Conservation (phyloP, 2,329 filamentous ascomycete species). For the Epichloe bromicola region DNA sequence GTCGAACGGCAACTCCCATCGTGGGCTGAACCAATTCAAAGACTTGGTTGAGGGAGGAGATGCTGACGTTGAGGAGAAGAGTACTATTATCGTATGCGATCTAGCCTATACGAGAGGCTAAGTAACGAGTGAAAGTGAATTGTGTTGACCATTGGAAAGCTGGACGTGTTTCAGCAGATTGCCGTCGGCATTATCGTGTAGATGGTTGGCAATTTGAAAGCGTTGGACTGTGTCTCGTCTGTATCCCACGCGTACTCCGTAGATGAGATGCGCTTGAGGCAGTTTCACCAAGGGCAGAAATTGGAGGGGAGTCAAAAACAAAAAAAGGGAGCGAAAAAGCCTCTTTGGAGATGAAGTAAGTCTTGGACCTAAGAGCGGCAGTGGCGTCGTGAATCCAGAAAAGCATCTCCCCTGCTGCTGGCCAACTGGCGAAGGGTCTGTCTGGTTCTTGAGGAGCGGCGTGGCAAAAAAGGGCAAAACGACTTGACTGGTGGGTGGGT, state of each 20-base stretch:
- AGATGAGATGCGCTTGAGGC: neutral
- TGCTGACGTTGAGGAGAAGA: neutral
- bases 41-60: neutral
- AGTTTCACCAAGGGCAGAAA: too few species aligned
- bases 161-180: neutral
- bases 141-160: neutral
- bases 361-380: too few species aligned
- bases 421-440: too few species aligned
- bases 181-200: neutral
- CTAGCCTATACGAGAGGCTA: neutral
- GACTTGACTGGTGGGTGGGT: too few species aligned
- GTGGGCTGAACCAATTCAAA: neutral
- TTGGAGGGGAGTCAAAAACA: too few species aligned
- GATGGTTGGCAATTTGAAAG: neutral
- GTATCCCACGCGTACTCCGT: neutral
- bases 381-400: too few species aligned
- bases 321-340: too few species aligned
- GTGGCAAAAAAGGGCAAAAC: too few species aligned
- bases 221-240: neutral
- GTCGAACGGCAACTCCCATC: conserved; percentile 6
- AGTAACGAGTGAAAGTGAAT: neutral
- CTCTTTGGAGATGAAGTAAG: too few species aligned
- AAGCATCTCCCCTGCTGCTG: too few species aligned
- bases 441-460: too few species aligned
- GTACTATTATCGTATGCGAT: neutral